Evolutionary conservation across 345 rosid species (phyloP), one percentile per base, ranked within the genome.

Genomic region (Syzygium aromaticum): DNA sequence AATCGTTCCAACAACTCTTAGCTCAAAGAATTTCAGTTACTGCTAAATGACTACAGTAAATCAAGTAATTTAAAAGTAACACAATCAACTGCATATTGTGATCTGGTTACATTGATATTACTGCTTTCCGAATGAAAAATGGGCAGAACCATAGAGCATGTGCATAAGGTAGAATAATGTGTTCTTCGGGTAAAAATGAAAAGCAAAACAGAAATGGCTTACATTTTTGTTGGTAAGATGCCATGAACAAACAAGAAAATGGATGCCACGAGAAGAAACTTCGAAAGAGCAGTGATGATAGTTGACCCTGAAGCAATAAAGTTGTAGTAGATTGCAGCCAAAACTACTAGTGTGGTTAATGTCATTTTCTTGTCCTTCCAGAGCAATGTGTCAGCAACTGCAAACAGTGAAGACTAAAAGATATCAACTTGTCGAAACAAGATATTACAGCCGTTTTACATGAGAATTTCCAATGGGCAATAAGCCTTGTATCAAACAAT

Each of bases 351-450:
- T 52, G 92, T 88, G 2, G 77, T 87, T 88, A 98, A 86, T 25
- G 96, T 93, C 90, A 87, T 91, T 94, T 90, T 94, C 86, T 90
- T 93, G 88, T 96, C 95, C 95, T 92, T 96, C 99, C 98, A 98
- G 46, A 96, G 98, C 86, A 98, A 92, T 23, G 92, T 94, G 88
- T 95, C 95, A 77, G 99, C 98, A 93, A 95, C 99, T 98, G 98
- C 91, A 93, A 90, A 88, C 85, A 86, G 25, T 61, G 89, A 54
- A 54, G 16, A 40, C 83, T 49, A 54, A 86, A 51, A 64, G 17
- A n/a, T 86, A 52, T 64, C 82, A 86, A 51, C 43, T 49, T 86
- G 14, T 51, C 51, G 25, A 63, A 59, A 51, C 27, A 86, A 73
- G 82, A 38, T 73, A 73, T 73, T 33, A 19, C 82, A 73, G 23